phyloP scores from a whole-genome alignment of 1,139 yeast genomes.

The Hyphopichia fennica region DNA sequence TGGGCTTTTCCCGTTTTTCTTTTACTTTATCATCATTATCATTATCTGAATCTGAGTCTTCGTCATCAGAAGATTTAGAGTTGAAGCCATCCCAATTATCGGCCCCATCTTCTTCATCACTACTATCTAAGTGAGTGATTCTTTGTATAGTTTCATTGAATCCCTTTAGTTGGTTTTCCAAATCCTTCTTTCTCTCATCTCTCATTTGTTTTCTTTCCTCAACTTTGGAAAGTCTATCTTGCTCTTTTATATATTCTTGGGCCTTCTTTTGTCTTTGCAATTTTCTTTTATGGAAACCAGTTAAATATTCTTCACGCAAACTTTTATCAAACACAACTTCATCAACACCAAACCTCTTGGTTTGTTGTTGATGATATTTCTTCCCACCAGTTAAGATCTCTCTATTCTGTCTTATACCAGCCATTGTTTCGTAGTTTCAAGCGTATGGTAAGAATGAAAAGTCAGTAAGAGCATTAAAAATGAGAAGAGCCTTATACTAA shows the following conservation, averaged over 20 bases:
- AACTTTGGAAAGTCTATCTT: slow-evolving; percentile 68
- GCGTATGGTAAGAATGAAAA: background rate
- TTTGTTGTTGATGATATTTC: slow-evolving; percentile 66
- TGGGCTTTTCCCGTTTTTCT: slow-evolving; percentile 20
- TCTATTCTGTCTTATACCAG: slow-evolving; percentile 52
- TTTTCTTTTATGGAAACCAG: slow-evolving; percentile 95
- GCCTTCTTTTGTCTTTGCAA: slow-evolving; percentile 86
- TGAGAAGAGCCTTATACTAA: no score
- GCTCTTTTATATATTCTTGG: slow-evolving; percentile 69
- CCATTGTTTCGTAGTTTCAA: slow-evolving; percentile 10
- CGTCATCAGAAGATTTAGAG: slow-evolving; percentile 17
- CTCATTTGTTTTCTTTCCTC: slow-evolving; percentile 72
- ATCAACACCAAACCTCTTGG: slow-evolving; percentile 66
- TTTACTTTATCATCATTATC: slow-evolving; percentile 15
- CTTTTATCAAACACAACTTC: slow-evolving; percentile 82
- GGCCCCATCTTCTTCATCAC: slow-evolving; percentile 38
- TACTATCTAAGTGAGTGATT: slow-evolving; percentile 31
- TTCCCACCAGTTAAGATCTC: slow-evolving; percentile 88
- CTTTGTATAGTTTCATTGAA: slow-evolving; percentile 57
- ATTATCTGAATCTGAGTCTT: slow-evolving; percentile 11
- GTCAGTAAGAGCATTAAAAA: background rate
- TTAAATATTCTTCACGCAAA: slow-evolving; percentile 73
- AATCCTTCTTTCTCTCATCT: slow-evolving; percentile 66
- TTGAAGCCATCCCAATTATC: slow-evolving; percentile 45
- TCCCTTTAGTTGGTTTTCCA: slow-evolving; percentile 61